These are phyloP conservation scores for Colletotrichum tropicicola DNA, from an alignment of 2,329 filamentous ascomycete species.

Conservation along the genomic window DNA sequence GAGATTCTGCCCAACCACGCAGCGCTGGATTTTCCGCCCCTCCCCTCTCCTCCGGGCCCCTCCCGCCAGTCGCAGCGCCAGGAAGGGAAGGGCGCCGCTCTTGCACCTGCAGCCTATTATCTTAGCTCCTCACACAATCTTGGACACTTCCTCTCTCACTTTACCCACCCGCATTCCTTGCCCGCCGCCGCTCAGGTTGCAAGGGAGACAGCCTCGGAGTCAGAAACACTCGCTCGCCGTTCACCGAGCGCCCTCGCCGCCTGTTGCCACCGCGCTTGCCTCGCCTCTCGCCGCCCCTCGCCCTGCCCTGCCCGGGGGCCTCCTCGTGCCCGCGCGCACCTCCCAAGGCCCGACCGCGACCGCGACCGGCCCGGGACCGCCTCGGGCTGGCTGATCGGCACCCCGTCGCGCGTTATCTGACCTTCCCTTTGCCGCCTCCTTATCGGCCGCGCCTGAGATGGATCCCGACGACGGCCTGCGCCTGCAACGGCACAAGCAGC, in stretches of 20 bases:
- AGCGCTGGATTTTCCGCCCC: neutral
- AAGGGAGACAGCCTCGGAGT: slow-evolving; percentile 11
- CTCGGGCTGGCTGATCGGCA: slow-evolving; percentile 15
- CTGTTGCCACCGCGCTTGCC: no score
- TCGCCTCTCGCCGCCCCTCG: no score
- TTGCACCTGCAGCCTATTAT: slow-evolving; percentile 10
- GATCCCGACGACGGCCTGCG: slow-evolving; percentile 28
- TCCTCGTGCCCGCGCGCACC: no score
- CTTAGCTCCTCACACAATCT: slow-evolving; percentile 21
- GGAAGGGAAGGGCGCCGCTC: slow-evolving; percentile 4
- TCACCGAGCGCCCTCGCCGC: neutral
- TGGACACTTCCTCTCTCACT: neutral
- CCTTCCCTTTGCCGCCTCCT: neutral
- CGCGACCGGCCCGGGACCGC: slow-evolving; percentile 24
- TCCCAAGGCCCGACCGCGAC: neutral
- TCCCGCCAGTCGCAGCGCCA: neutral
- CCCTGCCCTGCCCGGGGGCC: no score
- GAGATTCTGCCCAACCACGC: slow-evolving; percentile 23
- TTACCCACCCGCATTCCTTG: slow-evolving; percentile 23
- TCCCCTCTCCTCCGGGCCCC: neutral
- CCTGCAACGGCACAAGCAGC: slow-evolving; percentile 33
- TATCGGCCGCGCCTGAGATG: slow-evolving; percentile 25
- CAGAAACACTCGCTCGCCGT: neutral
- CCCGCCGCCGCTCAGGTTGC: neutral
- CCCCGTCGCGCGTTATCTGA: slow-evolving; percentile 2